Conservation (phyloP, 495 filamentous ascomycete genomes). For the Haplographium delicatum region DNA sequence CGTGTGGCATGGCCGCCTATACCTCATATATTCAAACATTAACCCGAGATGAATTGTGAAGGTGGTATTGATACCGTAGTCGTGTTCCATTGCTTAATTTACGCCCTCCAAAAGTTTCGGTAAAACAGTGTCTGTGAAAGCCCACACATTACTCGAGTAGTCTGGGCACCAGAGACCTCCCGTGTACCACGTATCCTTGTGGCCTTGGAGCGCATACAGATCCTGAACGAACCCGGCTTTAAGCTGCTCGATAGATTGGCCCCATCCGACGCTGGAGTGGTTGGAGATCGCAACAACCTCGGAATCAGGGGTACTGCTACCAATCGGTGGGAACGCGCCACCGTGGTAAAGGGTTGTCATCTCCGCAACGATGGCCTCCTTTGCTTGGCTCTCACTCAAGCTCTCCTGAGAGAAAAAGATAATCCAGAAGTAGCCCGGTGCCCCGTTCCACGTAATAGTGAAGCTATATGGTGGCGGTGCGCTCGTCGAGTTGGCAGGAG, state of each 20-base stretch:
- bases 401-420: conserved; percentile 31
- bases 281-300: conserved; percentile 29
- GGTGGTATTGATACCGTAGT: conserved; percentile 7
- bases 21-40: conserved; percentile 6
- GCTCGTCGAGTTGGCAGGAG: conserved; percentile 11
- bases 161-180: conserved; percentile 35
- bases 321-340: conserved; percentile 24
- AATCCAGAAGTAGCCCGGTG: conserved; percentile 31
- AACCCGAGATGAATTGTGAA: conserved; percentile 6
- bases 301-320: conserved; percentile 18
- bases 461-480: conserved; percentile 18
- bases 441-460: conserved; percentile 23
- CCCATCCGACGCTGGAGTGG: conserved; percentile 31
- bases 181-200: conserved; percentile 37
- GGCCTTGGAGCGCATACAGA: conserved; percentile 35
- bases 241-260: conserved; percentile 28
- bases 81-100: conserved; percentile 11
- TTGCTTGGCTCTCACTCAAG: conserved; percentile 26
- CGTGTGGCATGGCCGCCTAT: neutral
- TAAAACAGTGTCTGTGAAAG: conserved; percentile 28
- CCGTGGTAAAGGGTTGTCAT: conserved; percentile 29
- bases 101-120: conserved; percentile 12
- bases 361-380: conserved; percentile 23
- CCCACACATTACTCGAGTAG: conserved; percentile 34
- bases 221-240: conserved; percentile 32